Evolutionary conservation across 139 green algal species (phyloP), one percentile per base, ranked within the genome.

Genomic region (Nannochloris sp.): DNA sequence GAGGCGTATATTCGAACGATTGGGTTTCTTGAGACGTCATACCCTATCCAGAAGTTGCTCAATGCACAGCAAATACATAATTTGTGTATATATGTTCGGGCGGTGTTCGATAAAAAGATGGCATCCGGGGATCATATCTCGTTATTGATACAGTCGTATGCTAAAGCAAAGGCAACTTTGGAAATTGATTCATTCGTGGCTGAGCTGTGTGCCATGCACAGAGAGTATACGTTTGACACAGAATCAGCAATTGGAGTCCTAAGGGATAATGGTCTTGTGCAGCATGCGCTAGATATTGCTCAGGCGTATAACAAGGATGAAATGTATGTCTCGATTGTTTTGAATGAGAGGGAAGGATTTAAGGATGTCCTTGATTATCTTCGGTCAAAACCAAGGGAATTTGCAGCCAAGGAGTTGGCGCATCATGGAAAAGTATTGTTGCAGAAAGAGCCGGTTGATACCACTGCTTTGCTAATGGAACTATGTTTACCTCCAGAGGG

Each of bases 71-170:
- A 90, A 59, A 90, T 96, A 43, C 71, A 87, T 72, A 81, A 84
- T 61, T 83, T 97, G 4, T 90, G 90, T 0, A 59, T 58, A 18
- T 97, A 98, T 78, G 71, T 97, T 48, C 91, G 96, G 74, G 25
- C 67, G 34, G 78, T 97, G 62, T 92, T 98, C 66, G 64, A 78
- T n/a, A 11, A 29, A 15, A 80, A 82, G 4, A 57, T 82, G 29
- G 90, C 84, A 12, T 75, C 67, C 0, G 71, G 75, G 23, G 91
- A 97, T 70, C 91, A 97, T 85, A 97, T 92, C 43, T 96, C 91
- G 0, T 85, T 97, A 64, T 88, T 97, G 61, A 83, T 97, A 55
- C 95, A 95, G 76, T 96, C 87, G 79, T 96, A 91, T 79, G 89
- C 86, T 37, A 92, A 93, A 73, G 74, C 89, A 27, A 86, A 85